These are phyloP conservation scores for Tylopilus balloui DNA, from an alignment of 768 basidiomycete species.

Conservation along the genomic window DNA sequence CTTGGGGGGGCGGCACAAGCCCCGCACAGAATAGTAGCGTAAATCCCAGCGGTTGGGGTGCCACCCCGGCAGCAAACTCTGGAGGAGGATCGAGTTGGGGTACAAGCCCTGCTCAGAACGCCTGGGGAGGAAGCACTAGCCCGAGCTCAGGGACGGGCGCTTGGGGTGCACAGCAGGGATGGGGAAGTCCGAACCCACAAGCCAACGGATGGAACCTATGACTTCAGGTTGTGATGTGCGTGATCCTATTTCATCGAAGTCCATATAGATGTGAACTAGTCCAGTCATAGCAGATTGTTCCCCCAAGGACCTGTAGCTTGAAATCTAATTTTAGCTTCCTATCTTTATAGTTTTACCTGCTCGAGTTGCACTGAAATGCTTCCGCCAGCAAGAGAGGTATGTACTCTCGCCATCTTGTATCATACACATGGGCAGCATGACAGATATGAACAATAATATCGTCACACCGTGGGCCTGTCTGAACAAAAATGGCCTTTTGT, in stretches of 20 bases:
- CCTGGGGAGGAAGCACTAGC: conserved; percentile 38
- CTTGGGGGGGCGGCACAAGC: conserved; percentile 27
- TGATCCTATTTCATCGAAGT: not conserved
- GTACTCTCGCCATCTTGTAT: too few relatives aligned
- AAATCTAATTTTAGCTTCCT: not conserved
- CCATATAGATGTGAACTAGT: not conserved
- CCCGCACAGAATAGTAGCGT: conserved; percentile 25
- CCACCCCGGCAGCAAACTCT: conserved; percentile 27
- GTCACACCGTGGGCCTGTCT: too few relatives aligned
- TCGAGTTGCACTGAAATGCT: too few relatives aligned
- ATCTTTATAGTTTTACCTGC: too few relatives aligned
- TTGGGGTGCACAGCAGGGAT: conserved; percentile 40
- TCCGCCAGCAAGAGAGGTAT: too few relatives aligned
- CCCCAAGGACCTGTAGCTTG: too few relatives aligned
- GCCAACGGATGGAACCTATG: conserved; percentile 52
- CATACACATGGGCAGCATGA: too few relatives aligned
- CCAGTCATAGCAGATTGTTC: not conserved
- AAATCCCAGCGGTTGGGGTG: conserved; percentile 15
- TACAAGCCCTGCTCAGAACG: conserved; percentile 31
- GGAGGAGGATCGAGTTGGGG: conserved; percentile 27
- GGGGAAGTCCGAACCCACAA: conserved; percentile 47
- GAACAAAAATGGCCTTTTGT: too few relatives aligned
- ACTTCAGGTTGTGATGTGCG: not conserved
- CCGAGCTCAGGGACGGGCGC: conserved; percentile 22
- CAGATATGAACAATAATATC: too few relatives aligned